phyloP scores from a whole-genome alignment of 1,139 yeast species.

The Zhuliangozyma parablackwelliae region DNA sequence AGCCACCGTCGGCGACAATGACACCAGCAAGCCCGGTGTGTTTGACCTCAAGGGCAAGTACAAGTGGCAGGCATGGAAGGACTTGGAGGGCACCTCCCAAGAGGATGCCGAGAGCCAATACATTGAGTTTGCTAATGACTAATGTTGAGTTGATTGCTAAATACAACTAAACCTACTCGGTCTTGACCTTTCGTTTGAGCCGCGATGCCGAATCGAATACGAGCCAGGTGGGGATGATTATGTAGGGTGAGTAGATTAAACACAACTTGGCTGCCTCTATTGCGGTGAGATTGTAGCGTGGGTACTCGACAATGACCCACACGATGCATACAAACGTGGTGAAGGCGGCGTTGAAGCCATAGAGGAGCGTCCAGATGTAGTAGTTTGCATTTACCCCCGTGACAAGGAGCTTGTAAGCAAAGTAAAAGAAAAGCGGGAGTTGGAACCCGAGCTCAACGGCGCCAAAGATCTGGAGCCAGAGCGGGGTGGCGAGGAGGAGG shows the following conservation, averaged over 20 bases:
- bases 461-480: constrained; percentile 72
- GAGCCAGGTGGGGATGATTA: constrained; percentile 58
- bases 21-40: constrained; percentile 76
- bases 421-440: constrained; percentile 67
- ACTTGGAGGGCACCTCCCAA: constrained; percentile 75
- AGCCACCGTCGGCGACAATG: constrained; percentile 94
- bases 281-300: constrained; percentile 24
- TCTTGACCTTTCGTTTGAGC: not conserved
- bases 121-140: constrained; percentile 70
- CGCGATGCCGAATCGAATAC: constrained; percentile 35
- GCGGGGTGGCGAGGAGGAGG: constrained; percentile 49
- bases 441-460: constrained; percentile 69
- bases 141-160: constrained; percentile 57
- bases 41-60: constrained; percentile 92
- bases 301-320: constrained; percentile 29
- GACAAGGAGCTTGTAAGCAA: constrained; percentile 16
- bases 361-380: constrained; percentile 48
- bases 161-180: constrained; percentile 20
- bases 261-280: constrained; percentile 40
- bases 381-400: constrained; percentile 28
- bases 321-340: constrained; percentile 66
- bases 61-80: constrained; percentile 98
- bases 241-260: constrained; percentile 61
- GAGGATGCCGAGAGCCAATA: constrained; percentile 89
- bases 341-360: constrained; percentile 72